Base-by-base conservation (phyloP, 768 basidiomycete species). In the Boletus sp. region DNA sequence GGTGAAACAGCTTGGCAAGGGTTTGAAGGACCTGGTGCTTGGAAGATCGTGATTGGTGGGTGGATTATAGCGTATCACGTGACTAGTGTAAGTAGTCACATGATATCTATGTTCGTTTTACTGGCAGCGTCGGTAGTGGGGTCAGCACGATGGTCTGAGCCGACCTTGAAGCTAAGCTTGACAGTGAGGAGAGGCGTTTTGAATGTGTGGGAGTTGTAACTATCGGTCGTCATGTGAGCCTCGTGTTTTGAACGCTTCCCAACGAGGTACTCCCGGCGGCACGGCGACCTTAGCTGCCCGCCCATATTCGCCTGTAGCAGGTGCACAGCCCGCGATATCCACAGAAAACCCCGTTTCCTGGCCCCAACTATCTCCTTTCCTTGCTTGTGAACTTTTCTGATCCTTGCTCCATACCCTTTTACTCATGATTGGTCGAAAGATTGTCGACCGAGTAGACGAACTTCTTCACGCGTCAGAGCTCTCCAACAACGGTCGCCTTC, bases 1-100 rank as follows among this genome's bases (percentile, higher is more conserved):
- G 50, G 65, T 70, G n/a, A 67, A 54, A 51, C 70, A 61, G 35
- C 55, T 70, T 33, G 67, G 70, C 3, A 67, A 49, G 50, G 69
- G 71, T 27, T 43, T 70, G 60, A 72, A 67, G 45, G 63, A 65
- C n/a, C 55, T 70, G 5, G 60, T 70, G 23, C 64, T 72, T 29
- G 62, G 70, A 29, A 63, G 59, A 30, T 54, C 61, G 33, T 70
- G 41, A 54, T 58, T 40, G 17, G 39, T 47, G 37, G 51, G 25
- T 42, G 43, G 25, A 14, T 25, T 33, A 33, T 0, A 34, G 33
- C 14, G 14, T 15, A 39, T 39, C 47, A 58, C 56, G 50, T 54
- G 49, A 35, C 6, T 7, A 5, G 25, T 37, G 5, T n/a, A 38
- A 19, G 13, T 7, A 38, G 35, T 54, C 57, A 62, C 60, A 49